phyloP scores from a whole-genome alignment of 176 grass and related monocot species.

The Phoenix dactylifera region DNA sequence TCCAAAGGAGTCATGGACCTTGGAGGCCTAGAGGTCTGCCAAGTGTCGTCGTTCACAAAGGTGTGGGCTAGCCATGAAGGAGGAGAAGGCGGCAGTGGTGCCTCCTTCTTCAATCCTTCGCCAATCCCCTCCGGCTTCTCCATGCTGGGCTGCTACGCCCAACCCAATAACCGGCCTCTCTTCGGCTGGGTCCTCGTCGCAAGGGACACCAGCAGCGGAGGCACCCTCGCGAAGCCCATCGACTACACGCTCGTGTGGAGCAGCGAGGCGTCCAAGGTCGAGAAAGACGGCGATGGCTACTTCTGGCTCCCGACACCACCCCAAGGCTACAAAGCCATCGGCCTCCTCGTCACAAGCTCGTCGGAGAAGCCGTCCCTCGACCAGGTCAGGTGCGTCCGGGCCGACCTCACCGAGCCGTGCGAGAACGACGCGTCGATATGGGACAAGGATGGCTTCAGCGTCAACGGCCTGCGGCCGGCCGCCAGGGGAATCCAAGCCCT shows the following conservation, averaged over 20 bases:
- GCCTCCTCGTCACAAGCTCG: slow-evolving; percentile 38
- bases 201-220: slow-evolving; percentile 12
- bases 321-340: slow-evolving; percentile 28
- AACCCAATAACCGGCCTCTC: slow-evolving; percentile 57
- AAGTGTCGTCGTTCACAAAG: slow-evolving; percentile 47
- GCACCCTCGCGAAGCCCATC: slow-evolving; percentile 29
- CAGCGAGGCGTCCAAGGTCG: slow-evolving; percentile 27
- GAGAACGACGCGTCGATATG: slow-evolving; percentile 49
- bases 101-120: slow-evolving; percentile 54
- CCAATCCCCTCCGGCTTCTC: slow-evolving; percentile 44
- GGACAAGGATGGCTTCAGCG: slow-evolving; percentile 50
- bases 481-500: slow-evolving; percentile 35
- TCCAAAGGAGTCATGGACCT: slow-evolving; percentile 49
- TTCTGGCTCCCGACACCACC: slow-evolving; percentile 58
- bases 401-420: slow-evolving; percentile 51
- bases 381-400: slow-evolving; percentile 47
- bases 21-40: slow-evolving; percentile 39
- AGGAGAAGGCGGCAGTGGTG: slow-evolving; percentile 42
- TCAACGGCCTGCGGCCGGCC: slow-evolving; percentile 27
- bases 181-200: slow-evolving; percentile 54
- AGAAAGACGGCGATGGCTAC: slow-evolving; percentile 35
- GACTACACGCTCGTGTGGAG: slow-evolving; percentile 65
- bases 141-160: slow-evolving; percentile 54
- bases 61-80: slow-evolving; percentile 56
- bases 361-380: slow-evolving; percentile 40